Base-by-base conservation (phyloP, 192 early-diverging fungal genomes). In the Podochytrium sp. region DNA sequence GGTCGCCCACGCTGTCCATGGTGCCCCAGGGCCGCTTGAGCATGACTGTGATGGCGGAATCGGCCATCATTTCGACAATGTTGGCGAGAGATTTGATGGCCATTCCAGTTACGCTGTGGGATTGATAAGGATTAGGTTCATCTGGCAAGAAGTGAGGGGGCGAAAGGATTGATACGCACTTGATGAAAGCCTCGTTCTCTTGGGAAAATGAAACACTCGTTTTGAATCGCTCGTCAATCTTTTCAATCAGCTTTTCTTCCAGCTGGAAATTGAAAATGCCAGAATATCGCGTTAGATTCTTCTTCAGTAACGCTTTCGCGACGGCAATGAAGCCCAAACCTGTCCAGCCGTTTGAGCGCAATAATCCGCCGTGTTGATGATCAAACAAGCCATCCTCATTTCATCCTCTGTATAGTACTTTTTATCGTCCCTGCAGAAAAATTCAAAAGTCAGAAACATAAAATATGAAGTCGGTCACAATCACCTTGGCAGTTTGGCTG, bases 351-450 rank as follows among this genome's bases (percentile, higher is more conserved):
- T 95, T 12, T 87, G 84, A 32, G 86, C 83, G 72, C 96, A 99
- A 78, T 99, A 99, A 78, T 99, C 97, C 0, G 92, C 93, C 0
- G 97, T 99, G 52, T 96, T 97, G 67, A 97, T 81, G 29, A 96
- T 86, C n/a, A 92, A 71, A 67, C 92, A 93, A 1, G 89, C 88
- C 14, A 88, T 86, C 37, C 83, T 78, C 37, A 97, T 79, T 23
- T 92, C 90, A 29, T 94, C 92, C 10, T 84, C 77, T 3, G 83
- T 86, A 43, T 92, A 72, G 2, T 81, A 65, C 59, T 84, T 82
- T 55, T 85, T 89, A 29, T 95, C 88, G 30, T 91, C 86, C 37
- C 88, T 87, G 43, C 23, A 50, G 23, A 77, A 27, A 39, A 18
- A 63, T 73, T 25, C 43, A 51, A 29, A 53, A 47, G 4, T 20